Evolutionary conservation across 2,329 filamentous ascomycete genomes (phyloP).

Genomic region (Alternaria conjuncta): DNA sequence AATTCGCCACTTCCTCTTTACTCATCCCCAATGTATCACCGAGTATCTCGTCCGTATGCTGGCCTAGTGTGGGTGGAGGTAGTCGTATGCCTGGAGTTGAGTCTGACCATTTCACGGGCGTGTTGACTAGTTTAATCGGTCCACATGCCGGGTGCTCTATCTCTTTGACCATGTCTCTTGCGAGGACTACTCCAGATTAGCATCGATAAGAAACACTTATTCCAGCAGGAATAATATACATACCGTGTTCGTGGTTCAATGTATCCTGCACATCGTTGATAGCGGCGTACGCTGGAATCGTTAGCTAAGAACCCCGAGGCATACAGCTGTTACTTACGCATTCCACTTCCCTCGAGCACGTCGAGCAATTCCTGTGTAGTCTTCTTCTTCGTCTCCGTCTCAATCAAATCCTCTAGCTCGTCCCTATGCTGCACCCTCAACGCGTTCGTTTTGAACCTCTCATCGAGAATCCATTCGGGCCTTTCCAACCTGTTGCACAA

Average conservation of each 20-base stretch:
- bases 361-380: slow-evolving; percentile 89
- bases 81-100: slow-evolving; percentile 76
- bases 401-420: slow-evolving; percentile 79
- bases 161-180: slow-evolving; percentile 88
- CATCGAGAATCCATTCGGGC: slow-evolving; percentile 64
- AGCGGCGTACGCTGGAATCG: slow-evolving; percentile 71
- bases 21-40: slow-evolving; percentile 40
- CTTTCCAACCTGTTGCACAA: slow-evolving; percentile 64
- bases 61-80: slow-evolving; percentile 78
- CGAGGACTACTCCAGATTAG: slow-evolving; percentile 58
- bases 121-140: slow-evolving; percentile 87
- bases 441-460: slow-evolving; percentile 65
- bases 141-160: slow-evolving; percentile 85
- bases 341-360: slow-evolving; percentile 84
- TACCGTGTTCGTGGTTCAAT: slow-evolving; percentile 82
- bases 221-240: slow-evolving; percentile 29
- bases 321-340: slow-evolving; percentile 59
- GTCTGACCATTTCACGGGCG: slow-evolving; percentile 91
- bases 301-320: slow-evolving; percentile 7
- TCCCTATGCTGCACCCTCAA: slow-evolving; percentile 71
- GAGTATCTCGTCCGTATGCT: slow-evolving; percentile 49
- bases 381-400: slow-evolving; percentile 73
- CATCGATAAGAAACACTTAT: neutral
- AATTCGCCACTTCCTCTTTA: slow-evolving; percentile 36
- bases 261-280: slow-evolving; percentile 92